Evolutionary conservation across 2,329 filamentous ascomycete species (phyloP).

Genomic region (Knufia petricola): DNA sequence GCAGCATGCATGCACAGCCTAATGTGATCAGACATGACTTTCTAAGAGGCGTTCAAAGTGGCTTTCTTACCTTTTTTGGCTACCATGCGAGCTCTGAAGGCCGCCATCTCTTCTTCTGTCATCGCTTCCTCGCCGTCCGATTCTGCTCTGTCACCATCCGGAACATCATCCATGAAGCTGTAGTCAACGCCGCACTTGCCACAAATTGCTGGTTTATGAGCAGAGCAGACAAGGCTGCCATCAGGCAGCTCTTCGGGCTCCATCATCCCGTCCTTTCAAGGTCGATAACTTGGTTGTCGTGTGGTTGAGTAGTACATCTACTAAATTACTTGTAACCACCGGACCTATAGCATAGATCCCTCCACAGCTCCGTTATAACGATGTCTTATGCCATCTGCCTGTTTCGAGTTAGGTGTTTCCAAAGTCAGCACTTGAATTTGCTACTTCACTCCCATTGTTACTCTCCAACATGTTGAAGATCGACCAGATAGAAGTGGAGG

Average conservation of each 20-base stretch:
- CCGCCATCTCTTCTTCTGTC: slow-evolving; percentile 1
- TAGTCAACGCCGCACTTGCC: neutral
- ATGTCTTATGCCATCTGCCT: too few relatives aligned
- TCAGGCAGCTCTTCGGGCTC: neutral
- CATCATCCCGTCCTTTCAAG: too few relatives aligned
- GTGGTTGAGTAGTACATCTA: neutral
- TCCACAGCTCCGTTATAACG: too few relatives aligned
- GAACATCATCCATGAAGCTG: neutral
- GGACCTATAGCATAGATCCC: too few relatives aligned
- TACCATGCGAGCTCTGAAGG: neutral
- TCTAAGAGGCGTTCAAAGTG: neutral
- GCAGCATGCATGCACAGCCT: neutral
- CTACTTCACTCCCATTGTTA: too few relatives aligned
- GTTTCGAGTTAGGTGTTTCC: too few relatives aligned
- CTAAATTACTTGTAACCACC: too few relatives aligned
- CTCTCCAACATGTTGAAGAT: too few relatives aligned
- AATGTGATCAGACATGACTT: neutral
- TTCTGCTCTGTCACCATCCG: neutral
- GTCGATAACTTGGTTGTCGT: too few relatives aligned
- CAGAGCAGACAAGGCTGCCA: neutral
- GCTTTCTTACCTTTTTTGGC: neutral
- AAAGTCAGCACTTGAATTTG: too few relatives aligned
- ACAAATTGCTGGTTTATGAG: neutral
- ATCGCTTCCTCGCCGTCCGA: neutral
- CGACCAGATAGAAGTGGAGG: too few relatives aligned